Base-by-base conservation (phyloP, 352 stramenopile genomes). In the Phytophthora pinifolia region DNA sequence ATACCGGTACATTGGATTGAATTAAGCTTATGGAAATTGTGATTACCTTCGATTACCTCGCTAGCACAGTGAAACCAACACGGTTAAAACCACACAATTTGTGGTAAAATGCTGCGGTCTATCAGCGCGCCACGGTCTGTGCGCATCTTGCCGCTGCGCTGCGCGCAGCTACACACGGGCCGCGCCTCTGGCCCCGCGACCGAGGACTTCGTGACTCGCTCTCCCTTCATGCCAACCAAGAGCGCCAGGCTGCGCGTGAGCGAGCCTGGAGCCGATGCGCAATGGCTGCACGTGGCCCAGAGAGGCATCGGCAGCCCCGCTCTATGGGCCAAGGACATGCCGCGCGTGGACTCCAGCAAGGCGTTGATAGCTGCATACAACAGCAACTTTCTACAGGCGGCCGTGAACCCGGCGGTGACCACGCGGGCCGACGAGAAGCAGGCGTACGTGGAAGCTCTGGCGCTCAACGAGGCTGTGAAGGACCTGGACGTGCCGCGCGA, bases 321-420 rank as follows among this genome's bases (percentile, higher is more conserved):
- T 31, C 39, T 88, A 33, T 92, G 79, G 82, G 71, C 75, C 9
- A 87, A 84, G 46, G 78, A 92, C 18, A 67, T 92, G 39, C 78
- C 82, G 30, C 77, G 82, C 42, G 73, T 92, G 31, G 70, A 92
- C 35, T 65, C 56, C 4, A 78, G 53, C 42, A 89, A 87, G 48
- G 39, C 42, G 7, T 47, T 74, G 8, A 56, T 76, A 20, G 62
- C 64, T 0, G 56, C 41, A 1, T 82, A 76, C 37, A 50, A 56
- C 30, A 80, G 79, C 32, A 92, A 92, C 55, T 87, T 92, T 32
- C 50, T 92, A 5, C 68, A 90, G 66, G 49, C 70, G 30, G 57
- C 67, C 1, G 62, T 89, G 31, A 87, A 89, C 42, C 78, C 78
- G 45, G 72, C 66, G 30, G 27, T 72, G 35, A 1, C 27, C 12